Base-by-base conservation (phyloP, 1,139 yeast genomes). In the Sugiyamaella xylanicola region DNA sequence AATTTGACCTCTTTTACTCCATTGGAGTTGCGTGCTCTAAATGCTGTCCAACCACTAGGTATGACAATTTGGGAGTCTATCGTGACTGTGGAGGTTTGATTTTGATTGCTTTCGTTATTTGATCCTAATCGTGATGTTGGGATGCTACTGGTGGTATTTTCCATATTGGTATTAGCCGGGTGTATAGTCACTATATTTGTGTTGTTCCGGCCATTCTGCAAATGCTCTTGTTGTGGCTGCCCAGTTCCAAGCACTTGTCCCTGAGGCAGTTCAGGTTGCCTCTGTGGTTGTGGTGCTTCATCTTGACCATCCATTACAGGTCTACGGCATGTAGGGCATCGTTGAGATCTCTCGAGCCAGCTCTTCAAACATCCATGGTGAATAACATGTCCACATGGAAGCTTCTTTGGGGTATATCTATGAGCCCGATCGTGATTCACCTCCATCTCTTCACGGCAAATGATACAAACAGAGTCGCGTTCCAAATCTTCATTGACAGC, bases 261-360 rank as follows among this genome's bases (percentile, higher is more conserved):
- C 13, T 16, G 44, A 8, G 44, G 25, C 2, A 11, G 25, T 13
- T 20, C 27, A 8, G 40, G 43, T 21, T 29, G 41, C 29, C 22
- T 20, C 4, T 20, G 46, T 46, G 27, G 50, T 46, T n/a, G 51
- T 19, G 21, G 50, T 20, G 39, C 32, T 19, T 37, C 20, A 16
- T 21, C 22, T 20, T 39, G 13, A n/a, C 56, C 61, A 3, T 62
- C 68, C 47, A 72, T 55, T 8, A 91, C 96, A n/a, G 86, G 82
- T 17, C 86, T 76, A 62, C 97, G 78, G 71, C 98, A 93, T 56
- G 92, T 83, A 0, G 99, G 99, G 73, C 99, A 93, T 27, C 84
- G 82, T 64, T 87, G 95, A 0, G 97, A 89, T 61, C 96, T 79
- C 66, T 89, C 96, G 63, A 93, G 76, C 99, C 99, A 93, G 63